Percentiles rank a stretch among this genome's conserved stretches.
Conservation (phyloP, 2,329 filamentous ascomycete genomes). For the Beauveria medogensis region DNA sequence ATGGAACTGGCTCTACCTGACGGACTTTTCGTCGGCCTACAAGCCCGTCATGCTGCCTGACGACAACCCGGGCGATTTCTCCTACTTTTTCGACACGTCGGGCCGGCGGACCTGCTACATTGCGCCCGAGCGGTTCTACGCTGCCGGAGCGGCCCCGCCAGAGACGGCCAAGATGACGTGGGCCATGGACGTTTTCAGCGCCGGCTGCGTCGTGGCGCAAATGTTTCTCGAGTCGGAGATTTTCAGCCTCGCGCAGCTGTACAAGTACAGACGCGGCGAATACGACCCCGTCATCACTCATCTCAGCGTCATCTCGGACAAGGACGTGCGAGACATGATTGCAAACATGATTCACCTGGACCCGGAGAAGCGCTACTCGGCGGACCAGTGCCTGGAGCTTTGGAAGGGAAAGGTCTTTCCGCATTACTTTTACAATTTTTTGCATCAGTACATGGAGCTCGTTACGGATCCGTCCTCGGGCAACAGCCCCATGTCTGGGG, state of each 20-base stretch:
- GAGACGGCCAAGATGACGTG: slow-evolving; percentile 58
- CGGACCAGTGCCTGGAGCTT: slow-evolving; percentile 87
- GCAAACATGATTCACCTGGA: slow-evolving; percentile 94
- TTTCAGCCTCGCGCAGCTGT: slow-evolving; percentile 95
- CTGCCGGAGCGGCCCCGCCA: slow-evolving; percentile 57
- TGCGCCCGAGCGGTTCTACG: slow-evolving; percentile 84
- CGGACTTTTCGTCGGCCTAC: slow-evolving; percentile 94
- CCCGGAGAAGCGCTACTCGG: slow-evolving; percentile 83
- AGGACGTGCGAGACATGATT: slow-evolving; percentile 79
- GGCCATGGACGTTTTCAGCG: slow-evolving; percentile 99
- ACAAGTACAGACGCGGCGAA: slow-evolving; percentile 86
- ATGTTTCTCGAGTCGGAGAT: slow-evolving; percentile 91
- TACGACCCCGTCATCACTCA: slow-evolving; percentile 80
- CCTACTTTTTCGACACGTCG: slow-evolving; percentile 94
- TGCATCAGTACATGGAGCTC: slow-evolving; percentile 95
- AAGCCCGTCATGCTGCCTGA: slow-evolving; percentile 91
- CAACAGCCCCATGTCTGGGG: slow-evolving; percentile 60
- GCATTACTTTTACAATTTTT: slow-evolving; percentile 92
- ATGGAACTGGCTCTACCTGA: slow-evolving; percentile 98
- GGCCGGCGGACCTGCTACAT: slow-evolving; percentile 89
- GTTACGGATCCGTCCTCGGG: slow-evolving; percentile 87
- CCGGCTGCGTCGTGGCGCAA: slow-evolving; percentile 93
- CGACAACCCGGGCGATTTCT: slow-evolving; percentile 95
- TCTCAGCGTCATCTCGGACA: slow-evolving; percentile 78
- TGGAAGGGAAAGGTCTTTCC: slow-evolving; percentile 91